Percentiles rank a stretch among this genome's conserved stretches.
Evolutionary conservation across 805 yeast genomes (phyloP).

Genomic region (Alloascoidea africana): DNA sequence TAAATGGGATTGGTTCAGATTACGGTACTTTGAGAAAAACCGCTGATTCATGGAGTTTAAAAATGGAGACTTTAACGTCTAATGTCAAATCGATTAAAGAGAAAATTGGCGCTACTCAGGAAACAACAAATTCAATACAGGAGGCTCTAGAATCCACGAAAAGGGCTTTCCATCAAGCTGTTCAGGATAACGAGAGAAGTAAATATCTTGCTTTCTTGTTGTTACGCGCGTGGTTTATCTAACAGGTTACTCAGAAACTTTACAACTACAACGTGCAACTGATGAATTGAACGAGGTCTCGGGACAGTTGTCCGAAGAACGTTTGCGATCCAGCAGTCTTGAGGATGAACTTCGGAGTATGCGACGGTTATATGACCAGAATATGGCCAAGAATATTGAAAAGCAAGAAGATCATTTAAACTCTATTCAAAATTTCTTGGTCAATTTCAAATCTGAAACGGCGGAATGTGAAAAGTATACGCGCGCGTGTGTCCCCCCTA

Average conservation of each 20-base stretch:
- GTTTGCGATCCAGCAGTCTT: neutral
- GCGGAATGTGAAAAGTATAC: neutral
- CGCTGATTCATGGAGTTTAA: neutral
- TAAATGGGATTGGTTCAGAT: neutral
- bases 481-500: no score
- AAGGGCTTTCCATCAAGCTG: neutral
- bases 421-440: neutral
- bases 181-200: constrained; percentile 1
- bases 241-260: neutral
- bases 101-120: neutral
- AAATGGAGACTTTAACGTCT: neutral
- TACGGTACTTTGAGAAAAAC: neutral
- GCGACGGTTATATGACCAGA: constrained; percentile 1
- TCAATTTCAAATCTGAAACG: neutral
- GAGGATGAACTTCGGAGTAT: neutral
- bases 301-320: neutral
- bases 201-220: neutral
- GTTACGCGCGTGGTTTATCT: neutral
- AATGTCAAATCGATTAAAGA: neutral
- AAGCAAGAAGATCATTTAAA: neutral
- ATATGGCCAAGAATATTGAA: neutral
- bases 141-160: neutral
- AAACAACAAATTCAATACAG: neutral
- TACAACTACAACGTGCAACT: neutral
- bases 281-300: constrained; percentile 1